Conservation (phyloP, 331 rosid species). For the Spiraea crenata region DNA sequence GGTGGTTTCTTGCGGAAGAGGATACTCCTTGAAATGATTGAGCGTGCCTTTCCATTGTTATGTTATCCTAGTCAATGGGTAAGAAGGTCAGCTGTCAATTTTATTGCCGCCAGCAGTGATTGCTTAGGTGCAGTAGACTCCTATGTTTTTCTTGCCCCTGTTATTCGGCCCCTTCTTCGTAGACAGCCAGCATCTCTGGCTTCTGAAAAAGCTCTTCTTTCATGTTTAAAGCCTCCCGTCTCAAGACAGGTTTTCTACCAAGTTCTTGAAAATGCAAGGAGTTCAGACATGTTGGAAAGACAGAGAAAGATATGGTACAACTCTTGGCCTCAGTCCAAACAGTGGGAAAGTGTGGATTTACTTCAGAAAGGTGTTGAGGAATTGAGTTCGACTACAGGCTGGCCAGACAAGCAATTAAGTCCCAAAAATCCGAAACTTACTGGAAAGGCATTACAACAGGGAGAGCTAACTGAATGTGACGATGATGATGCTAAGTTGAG, state of each 20-base stretch:
- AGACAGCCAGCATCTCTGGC: constrained; percentile 90
- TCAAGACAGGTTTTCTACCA: constrained; percentile 71
- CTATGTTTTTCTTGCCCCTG: constrained; percentile 89
- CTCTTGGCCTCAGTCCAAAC: constrained; percentile 73
- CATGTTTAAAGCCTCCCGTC: constrained; percentile 82
- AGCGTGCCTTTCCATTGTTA: constrained; percentile 83
- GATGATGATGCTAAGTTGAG: constrained; percentile 69
- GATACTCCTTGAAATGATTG: constrained; percentile 89
- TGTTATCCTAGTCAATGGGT: constrained; percentile 94
- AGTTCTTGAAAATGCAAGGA: constrained; percentile 81
- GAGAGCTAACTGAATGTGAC: constrained; percentile 59
- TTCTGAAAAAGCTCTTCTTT: constrained; percentile 73
- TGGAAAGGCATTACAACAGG: constrained; percentile 47
- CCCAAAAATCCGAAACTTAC: constrained; percentile 45
- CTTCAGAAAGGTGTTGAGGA: constrained; percentile 71
- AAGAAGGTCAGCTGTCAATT: constrained; percentile 79
- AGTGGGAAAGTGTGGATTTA: constrained; percentile 82
- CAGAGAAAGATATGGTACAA: constrained; percentile 98
- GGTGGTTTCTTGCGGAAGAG: constrained; percentile 77
- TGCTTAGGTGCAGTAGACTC: constrained; percentile 93
- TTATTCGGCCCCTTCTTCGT: constrained; percentile 75
- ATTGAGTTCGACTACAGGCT: constrained; percentile 49
- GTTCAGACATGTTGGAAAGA: constrained; percentile 95
- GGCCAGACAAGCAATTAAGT: constrained; percentile 66
- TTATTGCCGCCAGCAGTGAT: constrained; percentile 89